A percentile compares a stretch with the other conserved stretches of the same genome.
phyloP scores from a whole-genome alignment of 495 filamentous ascomycete genomes.

The Neurospora tetrasperma region DNA sequence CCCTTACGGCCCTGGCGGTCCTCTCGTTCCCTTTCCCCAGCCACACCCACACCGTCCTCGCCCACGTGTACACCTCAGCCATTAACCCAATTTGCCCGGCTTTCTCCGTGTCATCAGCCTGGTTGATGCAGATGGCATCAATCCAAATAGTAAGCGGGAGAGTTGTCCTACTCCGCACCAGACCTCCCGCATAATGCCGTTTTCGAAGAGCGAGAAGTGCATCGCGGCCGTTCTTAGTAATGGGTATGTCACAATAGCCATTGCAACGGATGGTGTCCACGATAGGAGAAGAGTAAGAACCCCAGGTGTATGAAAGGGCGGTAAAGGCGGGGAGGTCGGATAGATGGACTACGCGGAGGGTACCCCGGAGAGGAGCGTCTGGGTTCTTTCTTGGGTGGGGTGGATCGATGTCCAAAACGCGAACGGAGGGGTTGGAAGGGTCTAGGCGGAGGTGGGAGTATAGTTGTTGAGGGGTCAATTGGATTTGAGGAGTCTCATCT shows the following conservation, averaged over 20 bases:
- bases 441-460: background rate
- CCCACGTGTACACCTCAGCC: background rate
- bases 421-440: slow-evolving; percentile 1
- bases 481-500: background rate
- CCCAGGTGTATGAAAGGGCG: slow-evolving; percentile 16
- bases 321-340: slow-evolving; percentile 7
- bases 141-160: background rate
- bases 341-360: slow-evolving; percentile 2
- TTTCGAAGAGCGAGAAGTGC: background rate
- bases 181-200: background rate
- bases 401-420: slow-evolving; percentile 6
- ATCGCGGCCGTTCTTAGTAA: background rate
- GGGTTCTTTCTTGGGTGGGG: background rate
- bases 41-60: background rate
- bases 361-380: background rate
- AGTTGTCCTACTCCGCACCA: background rate
- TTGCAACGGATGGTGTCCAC: background rate
- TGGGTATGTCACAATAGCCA: background rate
- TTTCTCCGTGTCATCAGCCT: background rate
- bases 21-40: background rate
- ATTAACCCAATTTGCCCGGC: background rate
- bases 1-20: background rate
- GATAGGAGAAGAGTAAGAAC: background rate
- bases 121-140: background rate
- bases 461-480: background rate